Percentiles rank a stretch among this genome's conserved stretches.
Evolutionary conservation across 208 protist genomes (phyloP).

Genomic region (Leishmania amazonensis): DNA sequence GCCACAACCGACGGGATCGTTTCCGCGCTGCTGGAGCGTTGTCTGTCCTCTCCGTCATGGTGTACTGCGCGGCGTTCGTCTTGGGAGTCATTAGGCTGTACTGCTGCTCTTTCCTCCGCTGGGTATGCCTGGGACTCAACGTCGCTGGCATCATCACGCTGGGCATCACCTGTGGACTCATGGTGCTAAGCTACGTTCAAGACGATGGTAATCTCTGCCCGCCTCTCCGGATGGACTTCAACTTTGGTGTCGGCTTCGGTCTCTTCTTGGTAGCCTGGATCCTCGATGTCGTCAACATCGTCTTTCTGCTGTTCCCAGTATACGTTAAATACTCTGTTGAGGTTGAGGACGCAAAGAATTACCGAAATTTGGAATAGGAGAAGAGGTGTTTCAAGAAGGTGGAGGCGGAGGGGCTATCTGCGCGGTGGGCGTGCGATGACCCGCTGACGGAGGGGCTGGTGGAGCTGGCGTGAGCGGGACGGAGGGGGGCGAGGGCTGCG

Average conservation of each 20-base stretch:
- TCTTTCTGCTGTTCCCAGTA: constrained; percentile 33
- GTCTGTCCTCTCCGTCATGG: constrained; percentile 37
- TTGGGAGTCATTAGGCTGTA: constrained; percentile 37
- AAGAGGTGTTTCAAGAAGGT: too few relatives aligned
- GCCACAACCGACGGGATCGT: constrained; percentile 18
- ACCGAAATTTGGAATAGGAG: too few relatives aligned
- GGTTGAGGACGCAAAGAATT: too few relatives aligned
- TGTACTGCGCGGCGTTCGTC: constrained; percentile 17
- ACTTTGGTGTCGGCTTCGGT: constrained; percentile 35
- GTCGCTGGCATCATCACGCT: neutral
- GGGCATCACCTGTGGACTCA: constrained; percentile 27
- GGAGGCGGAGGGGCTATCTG: too few relatives aligned
- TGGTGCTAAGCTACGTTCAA: constrained; percentile 10
- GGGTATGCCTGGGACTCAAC: neutral
- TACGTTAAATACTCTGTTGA: neutral
- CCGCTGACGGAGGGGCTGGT: too few relatives aligned
- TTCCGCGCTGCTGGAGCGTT: constrained; percentile 49
- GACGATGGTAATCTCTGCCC: neutral
- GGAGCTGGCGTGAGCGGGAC: neutral
- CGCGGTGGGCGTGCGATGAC: too few relatives aligned
- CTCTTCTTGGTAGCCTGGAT: constrained; percentile 39
- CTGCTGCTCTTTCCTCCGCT: constrained; percentile 8
- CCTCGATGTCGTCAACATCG: constrained; percentile 38
- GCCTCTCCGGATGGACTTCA: neutral
- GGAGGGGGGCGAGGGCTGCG: neutral